These are phyloP conservation scores for Coemansia sp. DNA, from an alignment of 192 early-diverging fungal species.

Conservation along the genomic window DNA sequence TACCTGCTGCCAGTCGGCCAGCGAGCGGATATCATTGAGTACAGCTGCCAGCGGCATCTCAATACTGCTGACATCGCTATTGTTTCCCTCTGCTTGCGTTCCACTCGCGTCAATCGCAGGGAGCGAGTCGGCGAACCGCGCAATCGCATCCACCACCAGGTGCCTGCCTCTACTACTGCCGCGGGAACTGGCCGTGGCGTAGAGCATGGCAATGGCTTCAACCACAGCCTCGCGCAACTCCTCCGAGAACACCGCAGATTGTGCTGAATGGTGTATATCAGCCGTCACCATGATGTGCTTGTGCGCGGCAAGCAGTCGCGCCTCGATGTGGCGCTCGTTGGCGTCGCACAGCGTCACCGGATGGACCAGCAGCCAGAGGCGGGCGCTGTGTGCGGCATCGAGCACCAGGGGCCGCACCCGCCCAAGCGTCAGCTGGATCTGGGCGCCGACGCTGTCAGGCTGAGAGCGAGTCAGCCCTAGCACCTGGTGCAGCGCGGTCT, in stretches of 20 bases:
- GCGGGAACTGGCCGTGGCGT: conserved; percentile 20
- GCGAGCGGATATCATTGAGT: conserved; percentile 19
- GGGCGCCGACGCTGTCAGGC: background rate
- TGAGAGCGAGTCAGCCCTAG: background rate
- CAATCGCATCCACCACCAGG: conserved; percentile 31
- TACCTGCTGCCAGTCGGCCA: conserved; percentile 23
- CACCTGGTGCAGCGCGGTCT: conserved; percentile 8
- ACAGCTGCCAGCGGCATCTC: conserved; percentile 17
- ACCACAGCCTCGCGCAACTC: conserved; percentile 17
- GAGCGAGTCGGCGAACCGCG: conserved; percentile 16
- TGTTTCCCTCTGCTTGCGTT: background rate
- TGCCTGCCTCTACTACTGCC: conserved; percentile 25
- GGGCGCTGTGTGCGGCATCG: conserved; percentile 37
- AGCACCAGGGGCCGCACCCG: conserved; percentile 19
- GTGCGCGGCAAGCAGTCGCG: background rate
- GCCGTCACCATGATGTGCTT: background rate
- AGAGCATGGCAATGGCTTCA: conserved; percentile 52
- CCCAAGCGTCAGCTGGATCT: background rate
- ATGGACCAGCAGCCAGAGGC: conserved; percentile 32
- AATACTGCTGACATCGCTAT: background rate
- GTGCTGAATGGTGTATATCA: background rate
- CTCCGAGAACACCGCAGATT: background rate
- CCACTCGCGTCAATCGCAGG: background rate
- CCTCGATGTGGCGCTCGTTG: conserved; percentile 28
- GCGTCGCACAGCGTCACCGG: conserved; percentile 31